These are phyloP conservation scores for Oenanthe javanica DNA, from an alignment of 140 eudicot genomes.

Conservation along the genomic window DNA sequence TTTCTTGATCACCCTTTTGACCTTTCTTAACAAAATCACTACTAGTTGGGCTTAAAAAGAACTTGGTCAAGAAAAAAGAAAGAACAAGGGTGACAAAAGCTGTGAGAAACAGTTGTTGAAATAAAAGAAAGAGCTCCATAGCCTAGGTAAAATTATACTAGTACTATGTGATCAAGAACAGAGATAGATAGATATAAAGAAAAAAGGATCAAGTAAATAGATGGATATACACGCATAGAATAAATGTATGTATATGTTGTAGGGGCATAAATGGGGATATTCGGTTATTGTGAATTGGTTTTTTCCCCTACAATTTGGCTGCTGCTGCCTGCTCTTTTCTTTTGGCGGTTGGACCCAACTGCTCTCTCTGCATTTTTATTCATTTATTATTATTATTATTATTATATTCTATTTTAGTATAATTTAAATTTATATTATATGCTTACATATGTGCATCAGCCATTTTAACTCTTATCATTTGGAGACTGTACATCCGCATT, in stretches of 20 bases:
- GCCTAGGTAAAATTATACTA: background rate
- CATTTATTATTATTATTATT: no score
- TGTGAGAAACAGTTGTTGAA: constrained; percentile 34
- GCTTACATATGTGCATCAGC: no score
- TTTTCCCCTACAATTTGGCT: background rate
- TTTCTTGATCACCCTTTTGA: constrained; percentile 11
- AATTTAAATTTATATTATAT: no score
- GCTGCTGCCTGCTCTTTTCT: background rate
- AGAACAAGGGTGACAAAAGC: constrained; percentile 29
- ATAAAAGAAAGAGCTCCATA: constrained; percentile 29
- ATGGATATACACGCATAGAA: background rate
- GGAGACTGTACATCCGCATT: no score
- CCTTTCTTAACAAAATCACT: constrained; percentile 9
- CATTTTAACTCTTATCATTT: no score
- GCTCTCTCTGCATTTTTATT: background rate
- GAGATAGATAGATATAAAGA: background rate
- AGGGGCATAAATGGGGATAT: background rate
- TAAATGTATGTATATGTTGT: background rate
- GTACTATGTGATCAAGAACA: background rate
- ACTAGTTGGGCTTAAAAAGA: constrained; percentile 22
- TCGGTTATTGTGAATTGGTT: background rate
- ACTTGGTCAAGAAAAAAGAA: constrained; percentile 32
- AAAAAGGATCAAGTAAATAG: background rate
- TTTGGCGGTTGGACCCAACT: constrained; percentile 7
- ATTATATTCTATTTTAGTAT: no score